These are phyloP conservation scores for Hsuehochloa calcarea DNA, from an alignment of 176 grass and related monocot species.

Conservation along the genomic window DNA sequence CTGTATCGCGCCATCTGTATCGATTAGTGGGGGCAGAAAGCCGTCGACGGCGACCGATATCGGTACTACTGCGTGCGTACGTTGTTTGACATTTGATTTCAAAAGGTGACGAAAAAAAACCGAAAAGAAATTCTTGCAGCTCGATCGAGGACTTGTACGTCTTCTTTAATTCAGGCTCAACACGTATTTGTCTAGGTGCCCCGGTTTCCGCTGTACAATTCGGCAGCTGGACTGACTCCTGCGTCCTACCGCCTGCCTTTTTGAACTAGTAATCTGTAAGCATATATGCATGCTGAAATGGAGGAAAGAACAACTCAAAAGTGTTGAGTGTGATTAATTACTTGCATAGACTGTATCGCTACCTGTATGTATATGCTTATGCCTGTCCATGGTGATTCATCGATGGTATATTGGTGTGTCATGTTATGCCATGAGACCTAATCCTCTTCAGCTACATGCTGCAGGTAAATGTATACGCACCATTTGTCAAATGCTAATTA, in stretches of 20 bases:
- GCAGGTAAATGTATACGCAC: conserved; percentile 24
- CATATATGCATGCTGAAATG: background rate
- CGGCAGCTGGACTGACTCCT: conserved; percentile 38
- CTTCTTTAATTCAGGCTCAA: background rate
- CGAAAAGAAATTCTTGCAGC: background rate
- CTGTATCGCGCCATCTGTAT: conserved; percentile 34
- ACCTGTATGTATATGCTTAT: background rate
- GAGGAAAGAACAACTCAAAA: background rate
- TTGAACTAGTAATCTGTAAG: background rate
- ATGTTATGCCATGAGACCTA: conserved; percentile 46
- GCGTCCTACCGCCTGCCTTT: conserved; percentile 1
- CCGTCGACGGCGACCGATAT: conserved; percentile 47
- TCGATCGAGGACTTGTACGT: background rate
- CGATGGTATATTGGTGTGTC: conserved; percentile 28
- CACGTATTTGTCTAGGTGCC: conserved; percentile 21
- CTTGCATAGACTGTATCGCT: conserved; percentile 23
- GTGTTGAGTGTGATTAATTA: background rate
- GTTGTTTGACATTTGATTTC: conserved; percentile 45
- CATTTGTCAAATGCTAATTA: conserved; percentile 29
- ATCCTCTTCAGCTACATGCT: background rate
- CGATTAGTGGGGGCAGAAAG: conserved; percentile 72
- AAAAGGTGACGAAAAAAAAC: conserved; percentile 26
- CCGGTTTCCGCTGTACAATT: conserved; percentile 21
- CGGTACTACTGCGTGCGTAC: background rate
- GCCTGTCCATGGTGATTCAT: background rate